Evolutionary conservation across 1,284 basidiomycete genomes (phyloP), one percentile per base, ranked within the genome.

Genomic region (Phellopilus nigrolimitatus): DNA sequence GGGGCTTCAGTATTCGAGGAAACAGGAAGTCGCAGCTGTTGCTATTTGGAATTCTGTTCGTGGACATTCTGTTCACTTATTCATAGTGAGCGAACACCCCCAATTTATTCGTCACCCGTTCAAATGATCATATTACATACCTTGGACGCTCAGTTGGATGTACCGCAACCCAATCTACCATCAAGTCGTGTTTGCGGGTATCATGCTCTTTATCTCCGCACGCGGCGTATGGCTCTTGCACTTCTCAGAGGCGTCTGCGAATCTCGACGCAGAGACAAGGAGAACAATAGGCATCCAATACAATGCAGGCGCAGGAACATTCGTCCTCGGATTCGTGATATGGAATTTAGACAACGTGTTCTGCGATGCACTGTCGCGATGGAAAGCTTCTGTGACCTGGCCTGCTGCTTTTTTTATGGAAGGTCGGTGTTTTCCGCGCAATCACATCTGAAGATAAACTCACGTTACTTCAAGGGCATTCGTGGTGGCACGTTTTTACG

Each of bases 291-390:
- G 62, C 1, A 68, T 62, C 25, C 57, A 79, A 3, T 80, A 80
- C 61, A 59, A 62, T 22, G 68, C 63, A 1, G 82, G 82, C 17
- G 71, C 72, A 4, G 62, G 58, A 2, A 66, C 74, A 4, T 84
- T 84, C 59, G 66, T 71, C 0, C 61, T 79, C 19, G 83, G 80
- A 2, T 85, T 84, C 60, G 61, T 80, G 24, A 67, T 84, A 22
- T 85, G 82, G 83, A 86, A 85, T 58, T 54, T 84, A 56, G 83
- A 86, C 62, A 84, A 84, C 56, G 71, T 82, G n/a, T 84, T 78
- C 58, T 86, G 83, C 60, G 68, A 69, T 47, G 64, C 64, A 3
- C 61, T 84, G 37, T 83, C 80, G 4, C 54, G 59, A 4, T 76
- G 75, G 74, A 85, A 84, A 59, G 61, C 70, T 1, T 49, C 56